These are phyloP conservation scores for Ceratobasidium sp. DNA, from an alignment of 1,284 basidiomycete species.

Conservation along the genomic window DNA sequence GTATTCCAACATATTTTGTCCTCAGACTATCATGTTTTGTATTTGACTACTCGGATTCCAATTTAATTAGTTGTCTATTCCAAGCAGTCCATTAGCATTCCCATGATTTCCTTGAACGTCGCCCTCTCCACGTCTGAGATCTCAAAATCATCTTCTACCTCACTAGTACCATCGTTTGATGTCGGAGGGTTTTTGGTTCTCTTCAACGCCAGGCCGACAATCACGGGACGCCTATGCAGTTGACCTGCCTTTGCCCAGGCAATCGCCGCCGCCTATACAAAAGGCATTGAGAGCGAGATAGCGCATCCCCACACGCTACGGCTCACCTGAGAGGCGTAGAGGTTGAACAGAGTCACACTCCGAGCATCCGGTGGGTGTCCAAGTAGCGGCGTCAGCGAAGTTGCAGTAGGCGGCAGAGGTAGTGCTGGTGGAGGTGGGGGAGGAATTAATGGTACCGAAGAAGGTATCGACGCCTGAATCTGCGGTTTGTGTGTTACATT, in stretches of 20 bases:
- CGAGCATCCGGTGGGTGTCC: conserved; percentile 70
- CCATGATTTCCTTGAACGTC: conserved; percentile 74
- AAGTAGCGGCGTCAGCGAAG: conserved; percentile 78
- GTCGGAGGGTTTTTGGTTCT: conserved; percentile 50
- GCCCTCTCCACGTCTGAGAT: conserved; percentile 61
- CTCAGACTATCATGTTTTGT: background rate
- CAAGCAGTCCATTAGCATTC: conserved; percentile 64
- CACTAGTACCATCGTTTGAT: background rate
- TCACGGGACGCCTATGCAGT: conserved; percentile 62
- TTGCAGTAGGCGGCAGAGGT: conserved; percentile 75
- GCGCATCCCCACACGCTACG: background rate
- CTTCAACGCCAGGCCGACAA: conserved; percentile 75
- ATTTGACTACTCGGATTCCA: background rate
- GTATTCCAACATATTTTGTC: conserved; percentile 31
- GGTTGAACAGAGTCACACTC: conserved; percentile 74
- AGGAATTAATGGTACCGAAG: conserved; percentile 65
- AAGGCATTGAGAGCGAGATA: background rate
- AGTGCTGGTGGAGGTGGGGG: conserved; percentile 59
- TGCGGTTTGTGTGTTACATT: conserved; percentile 52
- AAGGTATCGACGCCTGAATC: conserved; percentile 85
- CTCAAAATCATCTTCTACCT: conserved; percentile 50
- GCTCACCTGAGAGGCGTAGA: conserved; percentile 76
- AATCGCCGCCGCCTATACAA: conserved; percentile 72
- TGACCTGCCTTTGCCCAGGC: conserved; percentile 71
- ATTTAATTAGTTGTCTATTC: conserved; percentile 20